phyloP scores from a whole-genome alignment of 345 rosid genomes.

The Eucalyptus victrix region DNA sequence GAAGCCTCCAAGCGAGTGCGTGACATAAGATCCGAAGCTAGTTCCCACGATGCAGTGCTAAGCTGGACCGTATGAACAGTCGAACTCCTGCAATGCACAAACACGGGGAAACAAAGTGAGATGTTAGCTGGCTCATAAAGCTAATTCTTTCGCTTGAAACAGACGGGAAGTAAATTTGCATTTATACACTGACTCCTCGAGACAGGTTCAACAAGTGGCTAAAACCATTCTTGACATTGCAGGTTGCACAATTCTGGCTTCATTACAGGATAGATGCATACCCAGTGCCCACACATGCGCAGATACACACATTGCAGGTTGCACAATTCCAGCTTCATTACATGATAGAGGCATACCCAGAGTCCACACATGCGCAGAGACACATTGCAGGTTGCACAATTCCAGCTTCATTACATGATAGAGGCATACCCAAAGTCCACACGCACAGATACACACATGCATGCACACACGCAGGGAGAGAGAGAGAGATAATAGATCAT shows the following conservation, averaged over 20 bases:
- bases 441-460: not conserved
- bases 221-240: not conserved
- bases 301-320: not conserved
- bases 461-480: not conserved
- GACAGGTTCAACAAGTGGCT: not conserved
- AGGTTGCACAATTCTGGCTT: not conserved
- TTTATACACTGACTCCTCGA: not conserved
- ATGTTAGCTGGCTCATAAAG: not conserved
- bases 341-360: no score
- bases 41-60: conserved; percentile 99
- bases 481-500: not conserved
- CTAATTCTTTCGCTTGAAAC: not conserved
- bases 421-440: no score
- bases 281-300: not conserved
- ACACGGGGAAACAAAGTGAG: not conserved
- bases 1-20: conserved; percentile 91
- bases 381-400: no score
- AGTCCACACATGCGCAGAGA: no score
- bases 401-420: no score
- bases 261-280: not conserved
- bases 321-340: no score
- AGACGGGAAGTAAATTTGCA: not conserved
- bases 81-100: conserved; percentile 61
- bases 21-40: conserved; percentile 92
- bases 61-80: conserved; percentile 80